Conservation (phyloP, 2,329 filamentous ascomycete genomes). For the Ophiosphaerella korrae region DNA sequence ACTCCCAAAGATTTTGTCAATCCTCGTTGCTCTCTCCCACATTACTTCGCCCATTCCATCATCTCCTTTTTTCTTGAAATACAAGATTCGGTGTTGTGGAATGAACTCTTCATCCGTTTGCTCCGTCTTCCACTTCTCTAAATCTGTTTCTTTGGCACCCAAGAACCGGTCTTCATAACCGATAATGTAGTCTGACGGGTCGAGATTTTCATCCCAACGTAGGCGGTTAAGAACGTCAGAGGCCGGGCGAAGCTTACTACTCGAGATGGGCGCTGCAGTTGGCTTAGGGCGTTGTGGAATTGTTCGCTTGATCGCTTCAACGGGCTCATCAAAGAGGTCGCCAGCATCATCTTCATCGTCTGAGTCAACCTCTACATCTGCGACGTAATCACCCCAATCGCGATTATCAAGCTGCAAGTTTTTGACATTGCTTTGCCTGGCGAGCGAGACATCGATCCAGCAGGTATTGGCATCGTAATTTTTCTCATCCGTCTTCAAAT, state of each 20-base stretch:
- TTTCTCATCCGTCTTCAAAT: constrained; percentile 40
- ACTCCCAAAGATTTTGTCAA: constrained; percentile 56
- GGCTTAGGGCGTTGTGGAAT: constrained; percentile 23
- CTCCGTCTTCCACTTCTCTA: constrained; percentile 59
- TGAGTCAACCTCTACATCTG: constrained; percentile 48
- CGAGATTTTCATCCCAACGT: constrained; percentile 55
- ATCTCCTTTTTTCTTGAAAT: constrained; percentile 51
- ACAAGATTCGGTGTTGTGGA: constrained; percentile 59
- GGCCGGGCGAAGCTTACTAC: constrained; percentile 41
- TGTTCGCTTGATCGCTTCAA: constrained; percentile 13
- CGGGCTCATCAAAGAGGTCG: constrained; percentile 21
- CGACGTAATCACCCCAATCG: constrained; percentile 57
- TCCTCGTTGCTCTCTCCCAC: constrained; percentile 57
- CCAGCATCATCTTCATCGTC: constrained; percentile 38
- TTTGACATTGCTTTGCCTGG: constrained; percentile 43
- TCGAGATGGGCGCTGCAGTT: constrained; percentile 26
- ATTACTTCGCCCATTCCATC: constrained; percentile 37
- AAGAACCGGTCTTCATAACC: constrained; percentile 61
- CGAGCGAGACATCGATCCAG: constrained; percentile 44
- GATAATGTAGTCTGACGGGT: constrained; percentile 54
- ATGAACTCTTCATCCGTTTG: constrained; percentile 63
- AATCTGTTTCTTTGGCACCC: constrained; percentile 54
- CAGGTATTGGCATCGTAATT: constrained; percentile 42
- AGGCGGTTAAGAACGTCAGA: constrained; percentile 56
- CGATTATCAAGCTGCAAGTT: constrained; percentile 54